Evolutionary conservation across 169 alveolate genomes (phyloP), one percentile per base, ranked within the genome.

Genomic region (Perkinsus marinus): DNA sequence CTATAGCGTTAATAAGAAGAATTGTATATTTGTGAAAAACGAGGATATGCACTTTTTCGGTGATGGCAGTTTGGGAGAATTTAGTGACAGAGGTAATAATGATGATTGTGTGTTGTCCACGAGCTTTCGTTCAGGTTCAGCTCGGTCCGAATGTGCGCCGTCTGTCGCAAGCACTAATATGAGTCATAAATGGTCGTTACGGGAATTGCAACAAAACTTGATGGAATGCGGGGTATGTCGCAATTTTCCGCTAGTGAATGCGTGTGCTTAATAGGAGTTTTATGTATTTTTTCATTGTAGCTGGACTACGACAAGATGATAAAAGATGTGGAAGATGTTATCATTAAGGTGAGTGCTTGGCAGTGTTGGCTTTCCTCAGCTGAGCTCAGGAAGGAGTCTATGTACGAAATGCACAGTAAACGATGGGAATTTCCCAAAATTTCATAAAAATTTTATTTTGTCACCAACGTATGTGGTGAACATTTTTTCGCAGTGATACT

Each of bases 1-100:
- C 92, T 97, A 95, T 92, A 95, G 98, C 5, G 94, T 97, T 17
- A 97, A 97, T 92, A 97, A 97, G 92, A 94, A 94, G 69, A 92
- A 93, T 79, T 94, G 93, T 30, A 93, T 95, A n/a, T 97, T 95
- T 95, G 93, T 92, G 68, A 94, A 94, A 68, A 94, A 94, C 46
- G 91, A 91, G 38, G 93, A 95, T 47, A 90, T 93, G 43, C 92
- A 43, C 0, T 26, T n/a, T 10, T 3, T 3, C 46, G 10, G 46
- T 10, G 46, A 41, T 6, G 10, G 46, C 19, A 10, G 10, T 41
- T 10, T 41, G 37, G 92, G 92, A 34, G 97, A 96, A 30, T 2
- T 19, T 26, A 30, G 22, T 57, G 34, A 57, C 7, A 26, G 79
- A 19, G 34, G 34, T 57, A 57, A 26, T 26, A 57, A 19, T 57